Percentiles rank a stretch among this genome's conserved stretches.
These are phyloP conservation scores for Coix lacrymajobi DNA, from an alignment of 176 grass and related monocot genomes.

Conservation along the genomic window DNA sequence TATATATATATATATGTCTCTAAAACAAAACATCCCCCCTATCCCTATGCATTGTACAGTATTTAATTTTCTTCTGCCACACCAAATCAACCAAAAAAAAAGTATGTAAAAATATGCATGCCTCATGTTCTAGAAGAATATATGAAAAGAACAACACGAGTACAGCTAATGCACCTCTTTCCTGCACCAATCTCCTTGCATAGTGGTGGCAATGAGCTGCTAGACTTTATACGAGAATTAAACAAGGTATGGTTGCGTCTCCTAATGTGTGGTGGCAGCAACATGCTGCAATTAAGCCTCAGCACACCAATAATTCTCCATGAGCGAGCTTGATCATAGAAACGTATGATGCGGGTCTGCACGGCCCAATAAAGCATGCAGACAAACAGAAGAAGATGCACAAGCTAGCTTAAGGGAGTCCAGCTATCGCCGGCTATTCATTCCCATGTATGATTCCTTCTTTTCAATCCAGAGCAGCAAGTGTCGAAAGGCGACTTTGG, in stretches of 20 bases:
- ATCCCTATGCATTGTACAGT: background rate
- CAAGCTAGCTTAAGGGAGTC: conserved; percentile 22
- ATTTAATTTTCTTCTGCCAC: background rate
- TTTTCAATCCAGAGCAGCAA: conserved; percentile 20
- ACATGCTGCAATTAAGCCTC: conserved; percentile 37
- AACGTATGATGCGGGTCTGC: conserved; percentile 24
- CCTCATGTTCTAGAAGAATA: conserved; percentile 39
- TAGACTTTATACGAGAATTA: conserved; percentile 57
- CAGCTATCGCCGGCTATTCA: conserved; percentile 42
- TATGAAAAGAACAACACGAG: conserved; percentile 28
- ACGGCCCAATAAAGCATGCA: conserved; percentile 12
- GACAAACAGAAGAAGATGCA: conserved; percentile 9
- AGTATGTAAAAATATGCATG: background rate
- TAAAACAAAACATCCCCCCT: conserved; percentile 23
- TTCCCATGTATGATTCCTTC: conserved; percentile 23
- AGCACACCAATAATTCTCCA: conserved; percentile 24
- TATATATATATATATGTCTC: conserved; percentile 16
- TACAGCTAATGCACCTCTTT: conserved; percentile 50
- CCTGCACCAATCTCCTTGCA: conserved; percentile 28
- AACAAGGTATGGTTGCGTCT: conserved; percentile 31
- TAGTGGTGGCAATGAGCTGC: conserved; percentile 35
- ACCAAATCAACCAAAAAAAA: conserved; percentile 23
- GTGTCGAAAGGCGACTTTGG: conserved; percentile 15
- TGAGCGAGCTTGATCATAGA: conserved; percentile 25
- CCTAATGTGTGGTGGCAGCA: conserved; percentile 35